A percentile compares a stretch with the other conserved stretches of the same genome.
Evolutionary conservation across 495 filamentous ascomycete genomes (phyloP).

Genomic region (Penicillium daleae): DNA sequence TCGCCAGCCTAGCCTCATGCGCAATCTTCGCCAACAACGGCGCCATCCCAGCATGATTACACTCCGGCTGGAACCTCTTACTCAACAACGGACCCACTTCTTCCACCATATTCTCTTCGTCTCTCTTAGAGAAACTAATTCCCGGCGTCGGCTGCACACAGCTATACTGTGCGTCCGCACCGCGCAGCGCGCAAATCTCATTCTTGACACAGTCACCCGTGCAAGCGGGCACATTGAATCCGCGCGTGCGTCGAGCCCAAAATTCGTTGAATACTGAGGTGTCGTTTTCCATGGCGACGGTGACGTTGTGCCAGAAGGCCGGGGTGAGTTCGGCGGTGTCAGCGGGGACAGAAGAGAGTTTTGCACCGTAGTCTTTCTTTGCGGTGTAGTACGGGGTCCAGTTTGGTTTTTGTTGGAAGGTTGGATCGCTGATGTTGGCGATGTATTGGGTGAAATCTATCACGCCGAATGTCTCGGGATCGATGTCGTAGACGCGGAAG

Average conservation of each 20-base stretch:
- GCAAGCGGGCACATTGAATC: slow-evolving; percentile 38
- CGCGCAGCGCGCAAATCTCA: slow-evolving; percentile 49
- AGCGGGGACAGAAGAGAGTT: slow-evolving; percentile 43
- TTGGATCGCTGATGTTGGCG: slow-evolving; percentile 50
- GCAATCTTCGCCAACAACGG: slow-evolving; percentile 28
- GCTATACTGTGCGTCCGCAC: slow-evolving; percentile 40
- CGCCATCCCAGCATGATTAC: slow-evolving; percentile 35
- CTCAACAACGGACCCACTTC: neutral
- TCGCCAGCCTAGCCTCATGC: slow-evolving; percentile 13
- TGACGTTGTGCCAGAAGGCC: slow-evolving; percentile 64
- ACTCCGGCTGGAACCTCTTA: slow-evolving; percentile 17
- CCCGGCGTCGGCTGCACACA: slow-evolving; percentile 29
- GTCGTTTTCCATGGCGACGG: slow-evolving; percentile 43
- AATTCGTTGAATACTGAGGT: slow-evolving; percentile 42
- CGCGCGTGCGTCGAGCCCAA: slow-evolving; percentile 41
- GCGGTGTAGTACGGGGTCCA: slow-evolving; percentile 60
- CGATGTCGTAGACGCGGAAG: slow-evolving; percentile 61
- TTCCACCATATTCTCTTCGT: neutral
- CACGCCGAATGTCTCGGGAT: slow-evolving; percentile 57
- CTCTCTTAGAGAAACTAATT: slow-evolving; percentile 30
- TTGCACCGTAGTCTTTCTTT: slow-evolving; percentile 53
- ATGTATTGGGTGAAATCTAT: slow-evolving; percentile 57
- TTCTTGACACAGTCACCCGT: slow-evolving; percentile 37
- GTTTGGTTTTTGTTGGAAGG: slow-evolving; percentile 43
- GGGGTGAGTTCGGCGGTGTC: slow-evolving; percentile 51